phyloP scores from a whole-genome alignment of 768 basidiomycete genomes.

The Suillus clintonianus region DNA sequence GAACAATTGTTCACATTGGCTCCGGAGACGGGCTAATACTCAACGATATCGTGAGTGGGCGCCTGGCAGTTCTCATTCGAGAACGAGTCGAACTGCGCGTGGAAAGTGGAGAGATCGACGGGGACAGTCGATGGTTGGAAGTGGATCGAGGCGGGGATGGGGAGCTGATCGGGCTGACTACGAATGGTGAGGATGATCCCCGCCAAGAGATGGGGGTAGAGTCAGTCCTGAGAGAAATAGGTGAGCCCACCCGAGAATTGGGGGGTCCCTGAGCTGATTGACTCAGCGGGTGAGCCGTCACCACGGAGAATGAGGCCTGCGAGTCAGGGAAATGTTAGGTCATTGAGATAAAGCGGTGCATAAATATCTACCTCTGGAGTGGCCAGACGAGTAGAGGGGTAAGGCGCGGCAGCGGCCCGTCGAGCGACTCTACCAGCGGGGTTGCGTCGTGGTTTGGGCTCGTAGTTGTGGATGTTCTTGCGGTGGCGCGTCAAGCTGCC shows the following conservation, averaged over 20 bases:
- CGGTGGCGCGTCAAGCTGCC: slow-evolving; percentile 25
- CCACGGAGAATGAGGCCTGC: neutral
- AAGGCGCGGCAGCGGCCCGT: slow-evolving; percentile 7
- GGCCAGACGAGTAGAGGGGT: neutral
- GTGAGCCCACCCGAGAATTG: neutral
- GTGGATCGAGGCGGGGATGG: neutral
- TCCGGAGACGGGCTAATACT: neutral
- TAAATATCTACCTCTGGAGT: neutral
- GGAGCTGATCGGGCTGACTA: neutral
- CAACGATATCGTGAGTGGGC: neutral
- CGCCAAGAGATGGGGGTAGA: neutral
- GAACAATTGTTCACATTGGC: neutral
- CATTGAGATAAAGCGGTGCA: neutral
- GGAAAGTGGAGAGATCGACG: neutral
- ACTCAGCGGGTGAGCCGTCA: neutral
- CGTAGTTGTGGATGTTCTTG: slow-evolving; percentile 16
- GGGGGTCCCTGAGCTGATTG: neutral
- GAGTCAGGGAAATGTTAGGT: neutral
- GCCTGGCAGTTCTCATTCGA: no score
- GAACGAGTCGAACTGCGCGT: neutral
- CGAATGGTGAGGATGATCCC: neutral
- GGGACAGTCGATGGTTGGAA: neutral
- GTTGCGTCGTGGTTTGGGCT: slow-evolving; percentile 7
- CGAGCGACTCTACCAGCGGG: neutral
- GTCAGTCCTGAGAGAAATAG: neutral